Evolutionary conservation across 2,329 filamentous ascomycete species (phyloP), one percentile per base, ranked within the genome.

Genomic region (Diaporthe sp.): DNA sequence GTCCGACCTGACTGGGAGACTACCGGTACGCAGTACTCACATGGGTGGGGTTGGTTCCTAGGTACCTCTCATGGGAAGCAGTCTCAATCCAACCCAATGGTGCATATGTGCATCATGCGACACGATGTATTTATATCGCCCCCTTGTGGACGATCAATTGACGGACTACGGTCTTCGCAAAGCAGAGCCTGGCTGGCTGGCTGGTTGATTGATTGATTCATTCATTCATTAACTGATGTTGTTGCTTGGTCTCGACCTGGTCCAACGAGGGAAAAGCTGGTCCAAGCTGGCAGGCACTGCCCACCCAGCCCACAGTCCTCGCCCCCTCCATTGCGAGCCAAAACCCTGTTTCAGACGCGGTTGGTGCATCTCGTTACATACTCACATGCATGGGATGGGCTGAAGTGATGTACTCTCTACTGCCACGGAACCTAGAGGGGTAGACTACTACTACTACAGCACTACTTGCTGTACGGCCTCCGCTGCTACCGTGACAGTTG

Each of bases 341-440:
- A 67, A 67, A 67, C 61, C 64, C 64, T 52, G 64, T 67, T 67
- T 67, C 64, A 67, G 64, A 45, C 45, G 52, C 64, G 47, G 30
- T 22, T 52, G 28, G 61, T 67, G 42, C 42, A 52, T 38, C n/a
- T 19, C 9, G 61, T 67, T 50, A 67, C 61, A 67, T 42, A 35
- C n/a, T n/a, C n/a, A n/a, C 40, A 7, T 66, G 42, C 40, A 50
- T 50, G n/a, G n/a, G 55, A 13, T 58, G 19, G 19, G 55, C 55
- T 58, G 22, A 35, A 22, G 30, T n/a, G 4, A 19, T 57, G 52
- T 30, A 54, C 25, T 30, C n/a, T n/a, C n/a, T n/a, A n/a, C n/a
- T n/a, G n/a, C n/a, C n/a, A n/a, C n/a, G n/a, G n/a, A n/a, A n/a
- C n/a, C n/a, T n/a, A n/a, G n/a, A n/a, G n/a, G n/a, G n/a, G n/a